Base-by-base conservation (phyloP, 306 rosid species). In the Trifolium subterraneum region DNA sequence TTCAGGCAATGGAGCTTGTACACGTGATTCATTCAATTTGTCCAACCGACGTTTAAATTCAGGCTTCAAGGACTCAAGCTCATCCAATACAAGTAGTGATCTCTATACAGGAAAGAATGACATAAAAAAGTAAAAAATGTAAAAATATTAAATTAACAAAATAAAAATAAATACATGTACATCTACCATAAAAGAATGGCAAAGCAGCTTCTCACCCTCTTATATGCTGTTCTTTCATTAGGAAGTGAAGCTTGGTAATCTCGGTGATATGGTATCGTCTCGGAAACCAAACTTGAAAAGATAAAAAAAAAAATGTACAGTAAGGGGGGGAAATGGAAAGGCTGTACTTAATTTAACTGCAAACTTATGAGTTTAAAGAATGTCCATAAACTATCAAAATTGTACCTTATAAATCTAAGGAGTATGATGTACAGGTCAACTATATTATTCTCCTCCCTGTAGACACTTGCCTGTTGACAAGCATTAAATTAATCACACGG, bases 381-480 rank as follows among this genome's bases (percentile, higher is more conserved):
- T 82, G 73, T 25, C 27, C 38, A 41, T 8, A 47, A 73, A 38
- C 7, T 19, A 18, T 72, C 20, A 60, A 27, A 2, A 20, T 33
- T 77, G 67, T 87, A 95, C 99, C 99, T 95, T 63, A 91, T 84
- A 83, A 85, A 92, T 90, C 99, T 89, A 56, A 95, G 82, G 73
- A 95, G 99, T 64, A 92, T 90, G 79, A 95, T 84, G 59, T 90
- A 95, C 87, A 95, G 83, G 80, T 95, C 99, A 36, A 95, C 85
- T 68, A 92, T 36, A 85, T 95, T 92, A 36, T 83, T 85, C 96
- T 95, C 99, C 63, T 81, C 92, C 76, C 97, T 81, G 72, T 92
- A 95, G 58, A 92, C 75, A 75, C 62, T 72, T 42, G 99, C 99
- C 99, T 95, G 91, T 65, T 48, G 18, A 76, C 60, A 81, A 81